Evolutionary conservation across 371 early-diverging fungal species (phyloP), one percentile per base, ranked within the genome.

Genomic region (Mortierella sp.): DNA sequence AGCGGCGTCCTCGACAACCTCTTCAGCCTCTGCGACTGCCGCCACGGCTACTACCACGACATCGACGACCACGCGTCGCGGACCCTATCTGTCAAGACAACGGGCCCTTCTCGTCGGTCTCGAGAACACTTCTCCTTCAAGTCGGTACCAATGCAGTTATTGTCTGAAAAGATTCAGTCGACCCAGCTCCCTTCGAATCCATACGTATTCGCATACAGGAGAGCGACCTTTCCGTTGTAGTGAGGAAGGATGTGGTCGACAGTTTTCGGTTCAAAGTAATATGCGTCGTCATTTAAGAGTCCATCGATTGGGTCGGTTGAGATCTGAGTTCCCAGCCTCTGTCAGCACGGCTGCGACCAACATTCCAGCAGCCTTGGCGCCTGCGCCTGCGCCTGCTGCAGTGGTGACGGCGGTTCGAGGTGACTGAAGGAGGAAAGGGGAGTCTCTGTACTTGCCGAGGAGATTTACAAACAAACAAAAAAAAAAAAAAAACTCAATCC

Each of bases 221-320:
- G 94, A 94, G 65, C 89, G 89, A 60, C 95, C 94, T 7, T 89
- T 89, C 77, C 75, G 81, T 56, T 94, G 94, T 64, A 77, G 81
- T 1, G 85, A 84, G 37, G 72, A 80, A n/a, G 91, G 90, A 1
- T 94, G 94, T 73, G 84, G 82, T 28, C 87, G 89, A 57, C 84
- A 84, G 62, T 94, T 94, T 61, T 91, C 92, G n/a, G 94, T 93
- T 0, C 84, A 87, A 48, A 91, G 91, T 71, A 94, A 94, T 62
- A 81, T 93, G 88, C 84, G 91, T 44, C 87, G 94, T n/a, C 94
- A 94, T 70, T 62, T 86, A 56, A 70, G 85, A 25, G 84, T 86
- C 1, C 86, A 86, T 66, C 73, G 83, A 26, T 19, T 81, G 51
- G 82, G 84, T 19, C 59, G 77, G 2, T 59, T 75, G 60, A 46